phyloP scores from a whole-genome alignment of 768 basidiomycete genomes.

The Mycena crocata region DNA sequence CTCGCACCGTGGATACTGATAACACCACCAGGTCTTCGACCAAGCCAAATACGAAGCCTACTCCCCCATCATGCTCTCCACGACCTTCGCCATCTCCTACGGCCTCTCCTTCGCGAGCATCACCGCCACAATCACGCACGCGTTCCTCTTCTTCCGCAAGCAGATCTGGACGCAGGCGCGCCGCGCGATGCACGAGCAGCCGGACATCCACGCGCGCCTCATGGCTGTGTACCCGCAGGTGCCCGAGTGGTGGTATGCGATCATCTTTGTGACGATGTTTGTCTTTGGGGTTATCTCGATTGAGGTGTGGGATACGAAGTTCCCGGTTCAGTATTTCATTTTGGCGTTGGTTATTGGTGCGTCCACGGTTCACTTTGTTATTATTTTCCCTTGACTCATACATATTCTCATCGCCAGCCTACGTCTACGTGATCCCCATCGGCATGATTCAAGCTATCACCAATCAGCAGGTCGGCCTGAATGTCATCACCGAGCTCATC shows the following conservation, averaged over 20 bases:
- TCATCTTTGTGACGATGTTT: constrained; percentile 68
- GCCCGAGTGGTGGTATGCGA: constrained; percentile 87
- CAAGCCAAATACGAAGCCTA: constrained; percentile 64
- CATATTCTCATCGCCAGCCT: constrained; percentile 44
- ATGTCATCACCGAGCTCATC: constrained; percentile 84
- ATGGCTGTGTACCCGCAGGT: constrained; percentile 76
- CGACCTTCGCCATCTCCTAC: constrained; percentile 83
- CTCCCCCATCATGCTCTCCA: constrained; percentile 73
- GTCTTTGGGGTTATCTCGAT: constrained; percentile 61
- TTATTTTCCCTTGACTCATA: not conserved
- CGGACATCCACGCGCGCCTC: constrained; percentile 86
- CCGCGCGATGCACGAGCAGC: constrained; percentile 80
- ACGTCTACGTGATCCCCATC: constrained; percentile 79
- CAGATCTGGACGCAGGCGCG: constrained; percentile 81
- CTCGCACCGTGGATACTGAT: constrained; percentile 34
- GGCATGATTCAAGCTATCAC: constrained; percentile 79
- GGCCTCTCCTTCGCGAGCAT: constrained; percentile 83
- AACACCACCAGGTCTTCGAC: constrained; percentile 57
- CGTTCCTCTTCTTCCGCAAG: constrained; percentile 80
- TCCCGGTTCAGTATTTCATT: constrained; percentile 70
- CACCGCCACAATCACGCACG: constrained; percentile 80
- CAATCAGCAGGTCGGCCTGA: constrained; percentile 80
- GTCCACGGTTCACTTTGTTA: constrained; percentile 26
- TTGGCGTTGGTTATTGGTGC: constrained; percentile 73
- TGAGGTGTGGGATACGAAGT: constrained; percentile 63